phyloP scores from a whole-genome alignment of 345 rosid genomes.

The Arabis alpina region DNA sequence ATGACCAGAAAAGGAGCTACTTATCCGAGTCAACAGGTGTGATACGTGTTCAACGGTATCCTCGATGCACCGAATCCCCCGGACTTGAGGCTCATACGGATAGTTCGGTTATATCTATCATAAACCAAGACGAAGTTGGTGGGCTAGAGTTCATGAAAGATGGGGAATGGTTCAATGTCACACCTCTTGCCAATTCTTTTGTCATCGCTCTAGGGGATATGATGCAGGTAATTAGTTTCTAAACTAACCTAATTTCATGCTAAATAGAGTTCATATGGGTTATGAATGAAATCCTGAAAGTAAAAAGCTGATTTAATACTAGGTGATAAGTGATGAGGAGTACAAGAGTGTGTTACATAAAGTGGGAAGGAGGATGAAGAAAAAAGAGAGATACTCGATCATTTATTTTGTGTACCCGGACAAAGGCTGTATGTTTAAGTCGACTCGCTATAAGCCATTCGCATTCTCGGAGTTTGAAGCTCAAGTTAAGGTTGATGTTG shows the following conservation, averaged over 20 bases:
- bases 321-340: slow-evolving; percentile 70
- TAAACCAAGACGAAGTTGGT: slow-evolving; percentile 55
- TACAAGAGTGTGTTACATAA: slow-evolving; percentile 61
- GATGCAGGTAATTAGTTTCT: slow-evolving; percentile 58
- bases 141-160: slow-evolving; percentile 68
- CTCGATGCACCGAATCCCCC: slow-evolving; percentile 29
- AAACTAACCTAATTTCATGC: neutral
- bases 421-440: slow-evolving; percentile 47
- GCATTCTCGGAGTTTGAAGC: slow-evolving; percentile 61
- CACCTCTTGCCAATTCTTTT: slow-evolving; percentile 49
- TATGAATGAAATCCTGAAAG: neutral
- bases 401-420: slow-evolving; percentile 74
- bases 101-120: slow-evolving; percentile 67
- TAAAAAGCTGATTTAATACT: too few relatives aligned
- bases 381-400: slow-evolving; percentile 58
- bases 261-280: neutral
- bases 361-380: slow-evolving; percentile 48
- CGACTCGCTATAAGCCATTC: slow-evolving; percentile 66
- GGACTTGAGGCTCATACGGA: slow-evolving; percentile 69
- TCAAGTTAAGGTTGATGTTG: slow-evolving; percentile 66
- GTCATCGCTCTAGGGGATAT: slow-evolving; percentile 70
- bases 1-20: slow-evolving; percentile 6
- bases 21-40: slow-evolving; percentile 55
- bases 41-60: slow-evolving; percentile 64
- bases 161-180: slow-evolving; percentile 55